These are phyloP conservation scores for Torulaspora maleeae DNA, from an alignment of 805 yeast genomes.

Conservation along the genomic window DNA sequence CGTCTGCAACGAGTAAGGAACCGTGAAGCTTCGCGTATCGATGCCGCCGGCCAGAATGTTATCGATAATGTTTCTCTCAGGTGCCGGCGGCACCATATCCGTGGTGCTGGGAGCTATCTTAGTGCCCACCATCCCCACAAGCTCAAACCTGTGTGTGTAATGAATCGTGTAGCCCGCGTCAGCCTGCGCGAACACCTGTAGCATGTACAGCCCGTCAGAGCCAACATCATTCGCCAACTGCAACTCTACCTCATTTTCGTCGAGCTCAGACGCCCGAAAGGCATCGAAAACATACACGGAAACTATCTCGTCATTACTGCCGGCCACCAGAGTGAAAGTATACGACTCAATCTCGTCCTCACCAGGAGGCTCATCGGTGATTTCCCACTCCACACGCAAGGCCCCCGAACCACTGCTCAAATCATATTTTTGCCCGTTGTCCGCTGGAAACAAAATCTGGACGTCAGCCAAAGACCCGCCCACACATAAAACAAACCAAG, in stretches of 20 bases:
- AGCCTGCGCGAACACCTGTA: slow-evolving; percentile 57
- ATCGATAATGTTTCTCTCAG: slow-evolving; percentile 23
- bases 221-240: slow-evolving; percentile 43
- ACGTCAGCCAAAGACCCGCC: slow-evolving; percentile 2
- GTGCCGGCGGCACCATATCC: slow-evolving; percentile 41
- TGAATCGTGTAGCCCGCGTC: slow-evolving; percentile 52
- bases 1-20: slow-evolving; percentile 71
- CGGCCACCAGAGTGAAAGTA: slow-evolving; percentile 64
- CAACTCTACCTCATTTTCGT: slow-evolving; percentile 38
- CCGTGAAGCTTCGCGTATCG: slow-evolving; percentile 49
- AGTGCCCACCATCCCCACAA: slow-evolving; percentile 72
- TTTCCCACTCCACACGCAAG: slow-evolving; percentile 46
- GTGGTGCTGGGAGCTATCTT: slow-evolving; percentile 38
- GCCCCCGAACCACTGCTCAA: slow-evolving; percentile 14
- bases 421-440: slow-evolving; percentile 3
- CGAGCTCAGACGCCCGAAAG: slow-evolving; percentile 33
- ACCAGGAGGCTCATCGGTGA: slow-evolving; percentile 45
- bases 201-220: slow-evolving; percentile 59
- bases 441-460: slow-evolving; percentile 4
- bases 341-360: slow-evolving; percentile 43
- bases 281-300: slow-evolving; percentile 37
- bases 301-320: slow-evolving; percentile 48
- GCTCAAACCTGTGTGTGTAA: slow-evolving; percentile 58
- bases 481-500: neutral
- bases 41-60: slow-evolving; percentile 14